phyloP scores from a whole-genome alignment of 2,329 filamentous ascomycete species.

The Lachnellula willkommii region DNA sequence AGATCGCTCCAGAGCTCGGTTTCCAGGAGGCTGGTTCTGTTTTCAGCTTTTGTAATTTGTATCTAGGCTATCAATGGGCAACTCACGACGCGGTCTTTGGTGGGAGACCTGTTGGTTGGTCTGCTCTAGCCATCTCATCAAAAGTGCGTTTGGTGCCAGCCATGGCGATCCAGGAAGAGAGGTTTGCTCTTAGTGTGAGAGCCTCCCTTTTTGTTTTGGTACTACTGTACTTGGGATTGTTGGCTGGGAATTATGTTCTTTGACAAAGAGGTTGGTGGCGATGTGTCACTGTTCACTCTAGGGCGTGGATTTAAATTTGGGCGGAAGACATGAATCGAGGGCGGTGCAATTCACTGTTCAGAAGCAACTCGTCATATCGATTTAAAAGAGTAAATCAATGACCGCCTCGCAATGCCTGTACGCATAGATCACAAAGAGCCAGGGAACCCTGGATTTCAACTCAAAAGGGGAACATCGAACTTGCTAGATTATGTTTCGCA shows the following conservation, averaged over 20 bases:
- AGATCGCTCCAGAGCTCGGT: constrained; percentile 11
- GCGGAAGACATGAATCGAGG: too few relatives aligned
- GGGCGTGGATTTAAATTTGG: too few relatives aligned
- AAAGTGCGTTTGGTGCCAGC: background rate
- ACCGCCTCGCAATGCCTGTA: too few relatives aligned
- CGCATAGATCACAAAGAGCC: too few relatives aligned
- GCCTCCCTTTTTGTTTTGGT: background rate
- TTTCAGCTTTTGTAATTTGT: background rate
- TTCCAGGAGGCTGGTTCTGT: background rate
- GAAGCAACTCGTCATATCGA: too few relatives aligned
- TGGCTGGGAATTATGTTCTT: background rate
- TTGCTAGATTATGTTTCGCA: too few relatives aligned
- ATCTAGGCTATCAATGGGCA: background rate
- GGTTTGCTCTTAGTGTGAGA: background rate
- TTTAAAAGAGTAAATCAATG: too few relatives aligned
- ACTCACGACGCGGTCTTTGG: background rate
- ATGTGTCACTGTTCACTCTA: too few relatives aligned
- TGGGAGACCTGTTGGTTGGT: background rate
- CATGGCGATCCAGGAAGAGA: background rate
- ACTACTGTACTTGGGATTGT: background rate
- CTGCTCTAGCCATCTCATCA: background rate
- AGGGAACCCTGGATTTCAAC: too few relatives aligned
- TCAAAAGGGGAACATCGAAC: too few relatives aligned
- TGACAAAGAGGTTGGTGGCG: too few relatives aligned
- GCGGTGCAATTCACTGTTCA: too few relatives aligned